Percentiles rank a stretch among this genome's conserved stretches.
These are phyloP conservation scores for Penicillium diatomitis DNA, from an alignment of 495 filamentous ascomycete species.

Conservation along the genomic window DNA sequence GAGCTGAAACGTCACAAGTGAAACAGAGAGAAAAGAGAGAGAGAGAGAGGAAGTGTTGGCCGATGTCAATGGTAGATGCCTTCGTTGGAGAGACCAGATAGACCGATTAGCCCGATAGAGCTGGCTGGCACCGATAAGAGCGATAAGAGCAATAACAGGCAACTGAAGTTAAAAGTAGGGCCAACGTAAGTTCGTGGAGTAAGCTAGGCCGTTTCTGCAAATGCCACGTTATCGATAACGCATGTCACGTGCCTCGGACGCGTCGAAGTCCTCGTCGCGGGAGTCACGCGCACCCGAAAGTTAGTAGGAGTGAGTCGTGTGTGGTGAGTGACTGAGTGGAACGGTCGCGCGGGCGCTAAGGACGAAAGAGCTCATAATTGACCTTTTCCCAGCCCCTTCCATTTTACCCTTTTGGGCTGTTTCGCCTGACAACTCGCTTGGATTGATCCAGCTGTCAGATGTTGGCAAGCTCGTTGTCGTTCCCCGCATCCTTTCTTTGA, in stretches of 20 bases:
- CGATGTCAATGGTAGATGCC: background rate
- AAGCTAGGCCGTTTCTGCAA: no score
- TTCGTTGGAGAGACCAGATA: slow-evolving; percentile 4
- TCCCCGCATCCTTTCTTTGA: no score
- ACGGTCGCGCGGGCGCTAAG: no score
- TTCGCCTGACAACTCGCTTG: no score
- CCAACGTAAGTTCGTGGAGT: no score
- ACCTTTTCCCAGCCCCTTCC: slow-evolving; percentile 8
- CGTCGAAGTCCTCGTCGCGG: background rate
- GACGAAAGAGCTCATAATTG: slow-evolving; percentile 12
- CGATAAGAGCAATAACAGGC: no score
- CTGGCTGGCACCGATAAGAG: background rate
- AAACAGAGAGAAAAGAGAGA: background rate
- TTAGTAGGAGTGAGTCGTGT: slow-evolving; percentile 6
- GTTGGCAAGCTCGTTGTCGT: no score
- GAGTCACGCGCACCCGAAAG: background rate
- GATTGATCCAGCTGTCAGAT: no score
- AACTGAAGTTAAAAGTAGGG: no score
- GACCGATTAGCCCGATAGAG: background rate
- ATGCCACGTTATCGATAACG: background rate
- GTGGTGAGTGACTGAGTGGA: no score
- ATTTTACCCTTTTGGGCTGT: background rate
- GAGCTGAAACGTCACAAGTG: no score
- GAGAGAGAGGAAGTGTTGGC: background rate
- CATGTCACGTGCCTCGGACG: slow-evolving; percentile 2